Base-by-base conservation (phyloP, 768 basidiomycete genomes). In the Xerocomus potaroensis region DNA sequence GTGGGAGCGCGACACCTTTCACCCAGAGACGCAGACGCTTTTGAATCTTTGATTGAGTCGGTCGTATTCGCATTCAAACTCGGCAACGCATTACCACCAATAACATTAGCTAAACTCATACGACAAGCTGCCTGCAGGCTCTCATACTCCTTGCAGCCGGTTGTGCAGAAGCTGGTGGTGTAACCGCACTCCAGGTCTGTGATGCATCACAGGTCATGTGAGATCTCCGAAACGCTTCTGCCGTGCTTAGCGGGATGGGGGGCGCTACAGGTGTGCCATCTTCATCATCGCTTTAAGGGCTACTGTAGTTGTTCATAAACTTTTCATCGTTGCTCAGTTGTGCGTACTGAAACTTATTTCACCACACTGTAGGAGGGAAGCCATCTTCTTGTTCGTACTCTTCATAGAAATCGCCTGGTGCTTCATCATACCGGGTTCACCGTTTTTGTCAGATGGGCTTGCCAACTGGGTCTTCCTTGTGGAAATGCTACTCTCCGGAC, bases 301-400 rank as follows among this genome's bases (percentile, higher is more conserved):
- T 24, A 10, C 0, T 24, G 8, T 10, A 0, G 5, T 50, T 19
- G 8, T 30, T 55, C 11, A 61, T 12, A 5, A 10, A 7, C n/a
- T 5, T 36, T 19, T 12, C 47, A 68, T 67, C 44, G 18, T 45
- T 68, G 27, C 26, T 54, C 8, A 48, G 42, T 8, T 69, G 58
- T 43, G 58, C 59, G 32, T 48, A 8, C 40, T 58, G 1, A 63
- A 53, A 21, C 53, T 48, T 37, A 43, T 67, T 33, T 57, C 63
- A 32, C 59, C 66, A 3, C 51, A 32, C 14, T 48, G 59, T 3
- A 66, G 59, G 29, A 66, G 66, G 19, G 64, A 60, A 41, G 49
- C 61, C 1, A 46, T 46, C 6, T 45, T 66, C 22, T 19, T 59
- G 10, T 24, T 53, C 32, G 16, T 32, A 10, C 23, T 66, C n/a